A percentile compares a stretch with the other conserved stretches of the same genome.
These are phyloP conservation scores for Didymella sp. DNA, from an alignment of 2,329 filamentous ascomycete genomes.

Conservation along the genomic window DNA sequence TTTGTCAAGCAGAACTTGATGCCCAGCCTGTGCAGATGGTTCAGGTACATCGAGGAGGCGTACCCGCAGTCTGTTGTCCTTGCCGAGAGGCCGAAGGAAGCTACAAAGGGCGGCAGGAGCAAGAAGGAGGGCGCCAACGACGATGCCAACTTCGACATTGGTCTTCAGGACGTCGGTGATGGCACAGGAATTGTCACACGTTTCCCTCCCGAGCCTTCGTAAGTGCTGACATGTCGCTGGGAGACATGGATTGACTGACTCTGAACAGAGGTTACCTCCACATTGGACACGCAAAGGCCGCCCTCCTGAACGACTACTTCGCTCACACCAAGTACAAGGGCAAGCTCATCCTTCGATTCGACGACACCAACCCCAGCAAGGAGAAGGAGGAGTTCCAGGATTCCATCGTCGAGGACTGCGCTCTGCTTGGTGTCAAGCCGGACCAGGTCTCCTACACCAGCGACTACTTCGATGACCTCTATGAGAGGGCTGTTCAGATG, in stretches of 20 bases:
- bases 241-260: constrained; percentile 18
- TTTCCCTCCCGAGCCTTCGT: constrained; percentile 94
- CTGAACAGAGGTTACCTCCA: constrained; percentile 75
- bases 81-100: constrained; percentile 57
- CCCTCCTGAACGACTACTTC: constrained; percentile 94
- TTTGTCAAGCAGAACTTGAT: constrained; percentile 81
- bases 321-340: constrained; percentile 92
- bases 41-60: constrained; percentile 79
- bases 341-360: constrained; percentile 88
- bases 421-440: constrained; percentile 88
- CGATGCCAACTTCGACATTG: constrained; percentile 88
- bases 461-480: constrained; percentile 93
- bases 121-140: constrained; percentile 83
- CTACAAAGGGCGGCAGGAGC: constrained; percentile 66
- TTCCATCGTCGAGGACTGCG: constrained; percentile 88
- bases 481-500: constrained; percentile 82
- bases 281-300: constrained; percentile 94
- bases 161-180: constrained; percentile 81
- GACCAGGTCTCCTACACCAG: constrained; percentile 89
- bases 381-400: constrained; percentile 98
- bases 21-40: constrained; percentile 84
- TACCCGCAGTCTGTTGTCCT: constrained; percentile 80
- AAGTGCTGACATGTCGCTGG: constrained; percentile 44
- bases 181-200: constrained; percentile 78
- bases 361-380: constrained; percentile 97